These are phyloP conservation scores for Aspergillus aculeatinus DNA, from an alignment of 2,329 filamentous ascomycete species.

Conservation along the genomic window DNA sequence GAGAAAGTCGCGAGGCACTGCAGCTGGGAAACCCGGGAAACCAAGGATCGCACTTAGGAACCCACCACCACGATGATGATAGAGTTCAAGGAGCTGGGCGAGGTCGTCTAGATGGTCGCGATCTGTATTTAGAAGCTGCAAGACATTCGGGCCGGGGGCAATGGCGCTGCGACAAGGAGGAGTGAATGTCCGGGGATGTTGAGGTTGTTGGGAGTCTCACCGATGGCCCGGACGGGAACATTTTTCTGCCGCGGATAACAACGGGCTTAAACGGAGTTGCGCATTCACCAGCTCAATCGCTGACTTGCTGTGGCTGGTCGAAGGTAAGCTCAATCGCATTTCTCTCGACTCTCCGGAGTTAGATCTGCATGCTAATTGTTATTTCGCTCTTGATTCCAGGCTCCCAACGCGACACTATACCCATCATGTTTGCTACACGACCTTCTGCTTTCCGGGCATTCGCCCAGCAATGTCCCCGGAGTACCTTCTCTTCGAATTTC, in stretches of 20 bases:
- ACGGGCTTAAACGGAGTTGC: conserved; percentile 17
- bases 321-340: conserved; percentile 3
- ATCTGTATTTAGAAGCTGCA: conserved; percentile 12
- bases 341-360: neutral
- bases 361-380: neutral
- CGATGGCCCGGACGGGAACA: conserved; percentile 41
- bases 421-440: conserved; percentile 31
- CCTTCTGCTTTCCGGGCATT: conserved; percentile 29
- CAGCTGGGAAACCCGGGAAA: conserved; percentile 20
- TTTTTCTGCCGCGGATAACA: conserved; percentile 40
- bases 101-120: conserved; percentile 12
- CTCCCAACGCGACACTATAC: neutral
- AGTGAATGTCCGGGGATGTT: conserved; percentile 27
- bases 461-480: conserved; percentile 25
- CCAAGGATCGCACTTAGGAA: conserved; percentile 23
- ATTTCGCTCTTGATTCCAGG: neutral
- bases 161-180: conserved; percentile 16
- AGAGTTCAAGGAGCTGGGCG: conserved; percentile 15
- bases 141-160: conserved; percentile 20
- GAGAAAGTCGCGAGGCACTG: conserved; percentile 7
- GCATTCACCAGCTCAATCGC: conserved; percentile 5
- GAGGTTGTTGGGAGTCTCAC: conserved; percentile 42
- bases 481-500: conserved; percentile 16
- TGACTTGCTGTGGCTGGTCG: conserved; percentile 3
- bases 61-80: conserved; percentile 26